Percentiles rank a stretch among this genome's conserved stretches.
Evolutionary conservation across 306 rosid genomes (phyloP).

Genomic region (Dalbergia cultrata): DNA sequence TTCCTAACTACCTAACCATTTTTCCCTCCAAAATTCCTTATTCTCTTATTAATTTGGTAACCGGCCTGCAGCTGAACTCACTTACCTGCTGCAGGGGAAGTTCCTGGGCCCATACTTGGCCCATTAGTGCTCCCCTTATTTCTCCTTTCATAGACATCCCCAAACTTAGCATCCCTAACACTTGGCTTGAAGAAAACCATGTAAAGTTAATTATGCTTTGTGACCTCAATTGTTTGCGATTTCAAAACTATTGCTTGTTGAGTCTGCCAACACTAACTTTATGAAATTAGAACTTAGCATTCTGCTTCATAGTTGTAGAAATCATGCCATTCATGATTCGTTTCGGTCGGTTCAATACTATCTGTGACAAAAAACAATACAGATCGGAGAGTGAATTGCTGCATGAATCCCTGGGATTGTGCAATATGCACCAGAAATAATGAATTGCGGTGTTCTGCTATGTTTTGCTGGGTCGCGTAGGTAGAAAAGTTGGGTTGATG

Average conservation of each 20-base stretch:
- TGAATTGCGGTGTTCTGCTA: neutral
- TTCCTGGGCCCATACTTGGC: too few relatives aligned
- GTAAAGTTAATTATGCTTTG: constrained; percentile 8
- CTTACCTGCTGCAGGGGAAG: too few relatives aligned
- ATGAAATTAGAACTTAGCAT: neutral
- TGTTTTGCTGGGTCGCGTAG: neutral
- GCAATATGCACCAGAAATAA: too few relatives aligned
- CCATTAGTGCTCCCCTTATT: too few relatives aligned
- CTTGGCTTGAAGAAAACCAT: constrained; percentile 19
- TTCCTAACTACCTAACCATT: too few relatives aligned
- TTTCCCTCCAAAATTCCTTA: too few relatives aligned
- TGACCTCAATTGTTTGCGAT: constrained; percentile 9
- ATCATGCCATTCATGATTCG: neutral
- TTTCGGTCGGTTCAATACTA: neutral
- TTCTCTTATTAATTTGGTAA: too few relatives aligned
- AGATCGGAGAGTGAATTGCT: neutral
- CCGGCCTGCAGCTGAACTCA: too few relatives aligned
- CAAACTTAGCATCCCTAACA: too few relatives aligned
- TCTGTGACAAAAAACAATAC: neutral
- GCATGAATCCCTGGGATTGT: neutral
- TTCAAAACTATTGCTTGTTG: constrained; percentile 21
- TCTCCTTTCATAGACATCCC: too few relatives aligned
- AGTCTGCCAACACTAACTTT: constrained; percentile 8
- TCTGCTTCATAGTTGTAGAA: constrained; percentile 7
- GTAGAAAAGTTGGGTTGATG: neutral